Evolutionary conservation across 1,139 yeast species (phyloP).

Genomic region (Candida buenavistaensis): DNA sequence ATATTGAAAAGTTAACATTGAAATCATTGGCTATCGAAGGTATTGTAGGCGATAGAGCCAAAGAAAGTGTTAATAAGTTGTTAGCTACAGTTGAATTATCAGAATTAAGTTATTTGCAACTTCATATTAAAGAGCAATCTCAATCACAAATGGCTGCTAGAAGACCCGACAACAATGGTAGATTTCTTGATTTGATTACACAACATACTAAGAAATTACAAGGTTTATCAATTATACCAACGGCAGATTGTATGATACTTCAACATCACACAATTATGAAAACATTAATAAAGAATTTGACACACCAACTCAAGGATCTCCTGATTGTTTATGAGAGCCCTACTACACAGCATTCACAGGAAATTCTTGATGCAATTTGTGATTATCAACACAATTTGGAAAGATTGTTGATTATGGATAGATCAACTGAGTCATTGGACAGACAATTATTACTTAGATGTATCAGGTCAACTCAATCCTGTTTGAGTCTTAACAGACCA

Average conservation of each 20-base stretch:
- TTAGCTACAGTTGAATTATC: constrained; percentile 7
- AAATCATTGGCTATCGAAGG: constrained; percentile 11
- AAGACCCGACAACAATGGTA: background rate
- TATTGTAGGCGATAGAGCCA: constrained; percentile 2
- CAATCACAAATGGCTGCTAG: constrained; percentile 3
- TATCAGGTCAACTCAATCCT: constrained; percentile 10
- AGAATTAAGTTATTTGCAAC: constrained; percentile 7
- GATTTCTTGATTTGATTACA: constrained; percentile 8
- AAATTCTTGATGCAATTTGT: constrained; percentile 9
- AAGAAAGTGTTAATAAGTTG: constrained; percentile 4
- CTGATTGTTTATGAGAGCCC: constrained; percentile 10
- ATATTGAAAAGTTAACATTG: constrained; percentile 1
- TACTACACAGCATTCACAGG: constrained; percentile 6
- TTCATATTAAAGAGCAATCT: constrained; percentile 8
- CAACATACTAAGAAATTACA: constrained; percentile 5
- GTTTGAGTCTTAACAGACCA: constrained; percentile 9
- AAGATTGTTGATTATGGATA: constrained; percentile 9
- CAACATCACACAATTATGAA: constrained; percentile 7
- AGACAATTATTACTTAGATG: constrained; percentile 10
- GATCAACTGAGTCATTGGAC: constrained; percentile 8
- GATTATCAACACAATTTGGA: constrained; percentile 8
- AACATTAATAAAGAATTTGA: constrained; percentile 5
- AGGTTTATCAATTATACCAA: constrained; percentile 11
- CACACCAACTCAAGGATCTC: constrained; percentile 7
- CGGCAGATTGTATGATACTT: constrained; percentile 7